Base-by-base conservation (phyloP, 768 basidiomycete species). In the Russula vinacea region DNA sequence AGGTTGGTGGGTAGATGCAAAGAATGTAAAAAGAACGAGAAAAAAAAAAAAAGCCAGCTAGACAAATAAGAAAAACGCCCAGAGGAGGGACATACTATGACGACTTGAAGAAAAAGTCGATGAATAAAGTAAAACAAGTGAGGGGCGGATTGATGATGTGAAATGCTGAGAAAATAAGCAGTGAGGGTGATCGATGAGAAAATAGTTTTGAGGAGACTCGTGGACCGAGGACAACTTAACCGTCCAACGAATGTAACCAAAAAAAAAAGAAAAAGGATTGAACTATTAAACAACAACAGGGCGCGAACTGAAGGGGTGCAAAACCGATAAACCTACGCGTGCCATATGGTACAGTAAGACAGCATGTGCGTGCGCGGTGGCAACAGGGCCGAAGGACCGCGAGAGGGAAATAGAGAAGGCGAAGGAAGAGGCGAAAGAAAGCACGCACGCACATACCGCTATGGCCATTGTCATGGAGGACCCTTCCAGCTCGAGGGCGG, bases 401-500 rank as follows among this genome's bases (percentile, higher is more conserved):
- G n/a, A 44, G n/a, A 44, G 6, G 3, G n/a, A 17, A 10, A 44
- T 11, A 45, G 22, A 47, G 3, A n/a, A n/a, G n/a, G n/a, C n/a
- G n/a, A n/a, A n/a, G n/a, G n/a, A n/a, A n/a, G n/a, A n/a, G 2
- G n/a, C 0, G 10, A 2, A 47, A 0, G 45, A 3, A 47, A 2
- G n/a, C 44, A 44, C n/a, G 45, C 45, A 53, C 19, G 40, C n/a
- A 55, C 51, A 16, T 11, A 32, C 29, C 45, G 49, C 32, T 47
- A 45, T n/a, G n/a, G n/a, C n/a, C n/a, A n/a, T 49, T 35, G 7
- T 68, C 24, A 67, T 58, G n/a, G 13, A 19, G 53, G 50, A n/a
- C 62, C 44, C 59, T 70, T 73, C 75, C 75, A 76, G 54, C 75
- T 76, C 37, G 75, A 75, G 26, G 75, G 75, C 35, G 75, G 75